Percentiles rank a stretch among this genome's conserved stretches.
These are phyloP conservation scores for Plectosphaerella cucumerina DNA, from an alignment of 2,329 filamentous ascomycete species.

Conservation along the genomic window DNA sequence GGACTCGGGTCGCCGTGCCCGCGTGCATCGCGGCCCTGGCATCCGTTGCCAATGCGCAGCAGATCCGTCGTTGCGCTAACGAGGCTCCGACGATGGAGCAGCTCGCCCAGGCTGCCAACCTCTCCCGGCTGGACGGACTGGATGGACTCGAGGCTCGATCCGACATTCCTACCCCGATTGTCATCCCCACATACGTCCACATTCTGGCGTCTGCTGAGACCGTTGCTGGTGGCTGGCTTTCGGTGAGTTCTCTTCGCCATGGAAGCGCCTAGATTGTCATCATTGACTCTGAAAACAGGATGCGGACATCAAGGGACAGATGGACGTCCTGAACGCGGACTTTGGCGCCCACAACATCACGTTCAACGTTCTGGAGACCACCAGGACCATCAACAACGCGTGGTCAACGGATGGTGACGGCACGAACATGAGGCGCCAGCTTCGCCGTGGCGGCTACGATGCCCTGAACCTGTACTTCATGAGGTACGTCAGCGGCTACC, in stretches of 20 bases:
- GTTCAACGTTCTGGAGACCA: slow-evolving; percentile 5
- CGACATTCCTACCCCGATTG: neutral
- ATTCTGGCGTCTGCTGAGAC: slow-evolving; percentile 1
- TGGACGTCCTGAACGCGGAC: slow-evolving; percentile 7
- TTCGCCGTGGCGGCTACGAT: slow-evolving; percentile 35
- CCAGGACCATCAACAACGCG: slow-evolving; percentile 7
- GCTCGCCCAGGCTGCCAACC: neutral
- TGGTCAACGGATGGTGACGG: slow-evolving; percentile 1
- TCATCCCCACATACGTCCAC: slow-evolving; percentile 8
- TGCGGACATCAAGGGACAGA: neutral
- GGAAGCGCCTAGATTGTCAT: too few relatives aligned
- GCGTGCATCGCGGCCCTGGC: too few relatives aligned
- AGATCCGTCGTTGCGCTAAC: neutral
- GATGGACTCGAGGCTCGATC: neutral
- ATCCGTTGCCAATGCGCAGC: too few relatives aligned
- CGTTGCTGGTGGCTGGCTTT: too few relatives aligned
- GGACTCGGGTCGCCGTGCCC: too few relatives aligned
- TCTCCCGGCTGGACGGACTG: neutral
- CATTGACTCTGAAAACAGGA: too few relatives aligned
- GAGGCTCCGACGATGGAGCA: neutral
- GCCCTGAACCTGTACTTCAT: slow-evolving; percentile 45
- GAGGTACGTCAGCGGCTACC: slow-evolving; percentile 25
- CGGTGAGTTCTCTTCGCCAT: too few relatives aligned
- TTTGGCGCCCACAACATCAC: slow-evolving; percentile 8
- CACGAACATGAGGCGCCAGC: slow-evolving; percentile 7